Base-by-base conservation (phyloP, 2,329 filamentous ascomycete species). In the Xylariaceae sp. region DNA sequence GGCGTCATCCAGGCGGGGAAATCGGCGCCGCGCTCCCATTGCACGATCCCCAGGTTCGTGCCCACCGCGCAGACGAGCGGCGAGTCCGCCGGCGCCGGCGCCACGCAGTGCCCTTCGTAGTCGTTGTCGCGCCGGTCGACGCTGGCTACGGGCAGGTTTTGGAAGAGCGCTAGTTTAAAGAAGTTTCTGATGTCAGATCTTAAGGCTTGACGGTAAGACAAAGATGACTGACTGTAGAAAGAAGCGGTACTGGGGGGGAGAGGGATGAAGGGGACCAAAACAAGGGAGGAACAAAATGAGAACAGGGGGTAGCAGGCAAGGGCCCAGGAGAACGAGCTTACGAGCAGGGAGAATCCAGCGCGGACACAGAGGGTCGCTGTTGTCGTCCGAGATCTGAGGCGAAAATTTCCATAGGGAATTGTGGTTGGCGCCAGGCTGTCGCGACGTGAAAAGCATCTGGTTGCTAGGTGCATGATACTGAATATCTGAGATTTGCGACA, bases 41-140 rank as follows among this genome's bases (percentile, higher is more conserved):
- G 63, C 10, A 79, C 49, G 5, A 84, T 69, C n/a, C 80, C 81
- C 1, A 66, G 64, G 59, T 70, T 77, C 1, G 80, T 78, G 36
- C 79, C 81, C 36, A 81, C 65, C 4, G 78, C 68, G 63, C 78
- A 82, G 32, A 76, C 60, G 1, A 77, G 50, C 26, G 70, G 55
- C 4, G 76, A 75, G 27, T 67, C 66, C 0, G 69, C 44, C 0
- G 77, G 76, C 0, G 77, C 77, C 0, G 76, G 66, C 1, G 74
- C 59, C 1, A 69, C 27, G 26, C 56, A 55, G 39, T 65, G 74
- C 16, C 74, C 73, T n/a, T 69, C 68, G 55, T 77, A 70, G 16
- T 77, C 73, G 21, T 52, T 50, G 20, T 64, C 57, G 26, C 60
- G 52, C n/a, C 33, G 49, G 23, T 54, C 43, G 21, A 54, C 58